These are phyloP conservation scores for Cephalotrichum gorgonifer DNA, from an alignment of 2,329 filamentous ascomycete species.

Conservation along the genomic window DNA sequence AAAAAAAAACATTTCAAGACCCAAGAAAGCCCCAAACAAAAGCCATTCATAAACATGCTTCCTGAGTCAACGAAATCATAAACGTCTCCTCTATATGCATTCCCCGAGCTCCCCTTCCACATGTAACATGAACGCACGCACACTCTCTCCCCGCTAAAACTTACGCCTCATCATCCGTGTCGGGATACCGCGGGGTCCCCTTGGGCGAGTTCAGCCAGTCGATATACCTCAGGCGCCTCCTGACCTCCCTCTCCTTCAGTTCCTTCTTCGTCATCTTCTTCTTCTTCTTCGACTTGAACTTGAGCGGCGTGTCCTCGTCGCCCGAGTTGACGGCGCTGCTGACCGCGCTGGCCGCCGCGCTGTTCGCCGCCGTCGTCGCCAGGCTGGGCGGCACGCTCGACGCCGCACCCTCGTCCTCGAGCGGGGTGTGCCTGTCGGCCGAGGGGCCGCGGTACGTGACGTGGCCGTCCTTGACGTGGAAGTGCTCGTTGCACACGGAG, in stretches of 20 bases:
- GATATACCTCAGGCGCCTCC: slow-evolving; percentile 77
- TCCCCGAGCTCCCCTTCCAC: too few species aligned
- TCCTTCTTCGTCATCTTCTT: slow-evolving; percentile 98
- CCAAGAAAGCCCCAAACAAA: too few species aligned
- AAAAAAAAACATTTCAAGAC: too few species aligned
- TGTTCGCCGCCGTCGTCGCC: slow-evolving; percentile 46
- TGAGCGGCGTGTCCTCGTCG: slow-evolving; percentile 70
- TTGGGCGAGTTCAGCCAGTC: slow-evolving; percentile 68
- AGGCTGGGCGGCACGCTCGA: slow-evolving; percentile 48
- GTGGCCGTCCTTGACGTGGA: slow-evolving; percentile 82
- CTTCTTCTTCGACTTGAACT: slow-evolving; percentile 71
- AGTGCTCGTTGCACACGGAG: slow-evolving; percentile 89
- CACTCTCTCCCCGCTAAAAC: background rate
- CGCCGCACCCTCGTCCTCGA: slow-evolving; percentile 54
- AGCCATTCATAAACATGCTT: too few species aligned
- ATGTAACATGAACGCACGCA: too few species aligned
- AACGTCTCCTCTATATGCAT: too few species aligned
- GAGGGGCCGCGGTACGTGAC: slow-evolving; percentile 75
- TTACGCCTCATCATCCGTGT: slow-evolving; percentile 65
- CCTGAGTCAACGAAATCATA: too few species aligned
- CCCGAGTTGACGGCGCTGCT: slow-evolving; percentile 66
- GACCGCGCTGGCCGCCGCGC: slow-evolving; percentile 46
- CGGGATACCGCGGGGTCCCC: slow-evolving; percentile 66
- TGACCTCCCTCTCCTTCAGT: slow-evolving; percentile 82
- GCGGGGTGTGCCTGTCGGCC: slow-evolving; percentile 67